Percentiles rank a stretch among this genome's conserved stretches.
Evolutionary conservation across 192 early-diverging fungal genomes (phyloP).

Genomic region (Umbelopsis sp.): DNA sequence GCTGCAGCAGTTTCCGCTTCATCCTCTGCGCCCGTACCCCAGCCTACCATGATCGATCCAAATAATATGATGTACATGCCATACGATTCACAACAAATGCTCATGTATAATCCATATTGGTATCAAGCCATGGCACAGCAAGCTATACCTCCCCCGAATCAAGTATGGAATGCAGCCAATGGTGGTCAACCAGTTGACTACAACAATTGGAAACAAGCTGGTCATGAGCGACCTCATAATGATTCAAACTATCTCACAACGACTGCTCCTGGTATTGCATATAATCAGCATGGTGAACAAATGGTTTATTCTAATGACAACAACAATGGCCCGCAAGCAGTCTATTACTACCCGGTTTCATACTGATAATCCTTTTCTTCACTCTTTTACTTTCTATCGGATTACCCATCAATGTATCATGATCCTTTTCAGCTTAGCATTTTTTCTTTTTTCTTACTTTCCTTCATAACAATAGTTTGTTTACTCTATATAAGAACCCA

Average conservation of each 20-base stretch:
- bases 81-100: slow-evolving; percentile 7
- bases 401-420: slow-evolving; percentile 16
- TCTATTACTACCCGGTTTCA: slow-evolving; percentile 20
- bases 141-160: slow-evolving; percentile 5
- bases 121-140: slow-evolving; percentile 15
- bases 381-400: too few relatives aligned
- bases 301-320: slow-evolving; percentile 2
- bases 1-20: not conserved
- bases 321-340: slow-evolving; percentile 13
- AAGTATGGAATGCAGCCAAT: not conserved
- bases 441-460: not conserved
- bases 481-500: too few relatives aligned
- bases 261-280: not conserved
- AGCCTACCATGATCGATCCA: slow-evolving; percentile 4
- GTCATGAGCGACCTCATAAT: slow-evolving; percentile 4
- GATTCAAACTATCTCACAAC: not conserved
- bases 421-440: slow-evolving; percentile 10
- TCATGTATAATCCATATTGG: slow-evolving; percentile 17
- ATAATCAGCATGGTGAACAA: slow-evolving; percentile 11
- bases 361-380: not conserved
- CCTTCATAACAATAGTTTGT: not conserved
- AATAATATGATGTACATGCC: slow-evolving; percentile 20
- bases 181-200: not conserved
- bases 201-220: slow-evolving; percentile 3
- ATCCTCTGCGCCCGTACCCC: not conserved